A percentile compares a stretch with the other conserved stretches of the same genome.
Evolutionary conservation across 177 flowering plant species (phyloP).

Genomic region (Telopea speciosissima): DNA sequence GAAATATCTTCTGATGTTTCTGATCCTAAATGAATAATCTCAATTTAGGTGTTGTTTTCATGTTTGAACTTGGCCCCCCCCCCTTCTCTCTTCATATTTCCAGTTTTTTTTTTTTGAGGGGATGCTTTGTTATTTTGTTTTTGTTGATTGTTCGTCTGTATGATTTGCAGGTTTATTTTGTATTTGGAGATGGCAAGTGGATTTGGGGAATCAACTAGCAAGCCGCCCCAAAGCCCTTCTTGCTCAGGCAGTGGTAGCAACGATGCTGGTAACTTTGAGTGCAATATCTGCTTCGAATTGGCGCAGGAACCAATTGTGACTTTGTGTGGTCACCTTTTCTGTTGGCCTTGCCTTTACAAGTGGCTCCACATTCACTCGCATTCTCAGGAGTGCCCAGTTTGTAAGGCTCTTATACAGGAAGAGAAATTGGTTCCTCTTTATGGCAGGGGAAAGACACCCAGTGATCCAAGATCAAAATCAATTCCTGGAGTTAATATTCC

Average conservation of each 20-base stretch:
- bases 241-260: constrained; percentile 34
- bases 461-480: constrained; percentile 70
- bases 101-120: not conserved
- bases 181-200: constrained; percentile 14
- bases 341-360: constrained; percentile 87
- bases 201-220: constrained; percentile 14
- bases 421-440: constrained; percentile 76
- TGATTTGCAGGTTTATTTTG: constrained; percentile 7
- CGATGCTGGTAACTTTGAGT: constrained; percentile 64
- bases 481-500: constrained; percentile 59
- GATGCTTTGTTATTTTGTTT: not conserved
- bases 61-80: not conserved
- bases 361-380: constrained; percentile 68
- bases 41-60: not conserved
- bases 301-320: constrained; percentile 86
- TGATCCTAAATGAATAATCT: not conserved
- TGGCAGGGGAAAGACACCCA: constrained; percentile 64
- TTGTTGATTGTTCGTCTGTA: not conserved
- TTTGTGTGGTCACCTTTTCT: constrained; percentile 72
- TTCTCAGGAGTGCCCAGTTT: constrained; percentile 73
- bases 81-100: not conserved
- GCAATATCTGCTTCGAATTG: constrained; percentile 78
- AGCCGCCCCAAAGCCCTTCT: constrained; percentile 37
- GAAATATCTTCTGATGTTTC: too few relatives aligned
- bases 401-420: constrained; percentile 71